These are phyloP conservation scores for Fusarium coffeatum DNA, from an alignment of 2,329 filamentous ascomycete species.

Conservation along the genomic window DNA sequence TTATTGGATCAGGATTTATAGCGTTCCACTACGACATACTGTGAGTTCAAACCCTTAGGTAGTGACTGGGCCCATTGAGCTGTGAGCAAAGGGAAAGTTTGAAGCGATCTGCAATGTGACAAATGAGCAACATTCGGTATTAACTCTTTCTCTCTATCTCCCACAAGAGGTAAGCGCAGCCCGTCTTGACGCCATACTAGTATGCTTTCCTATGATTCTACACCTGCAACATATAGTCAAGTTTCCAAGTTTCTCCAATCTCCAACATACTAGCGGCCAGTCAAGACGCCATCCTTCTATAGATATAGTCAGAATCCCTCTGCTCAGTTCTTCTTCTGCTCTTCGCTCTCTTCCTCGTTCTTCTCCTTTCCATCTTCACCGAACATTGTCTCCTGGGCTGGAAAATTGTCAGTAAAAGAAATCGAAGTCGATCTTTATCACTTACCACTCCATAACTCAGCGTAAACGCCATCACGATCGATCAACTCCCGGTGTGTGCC, in stretches of 20 bases:
- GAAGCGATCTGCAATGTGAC: neutral
- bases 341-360: slow-evolving; percentile 42
- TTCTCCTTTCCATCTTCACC: slow-evolving; percentile 58
- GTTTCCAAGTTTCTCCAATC: slow-evolving; percentile 15
- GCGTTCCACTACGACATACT: too few species aligned
- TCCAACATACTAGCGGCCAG: slow-evolving; percentile 12
- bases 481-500: slow-evolving; percentile 89
- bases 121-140: too few species aligned
- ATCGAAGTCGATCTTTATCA: slow-evolving; percentile 25
- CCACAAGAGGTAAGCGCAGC: neutral
- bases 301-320: neutral
- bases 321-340: slow-evolving; percentile 20
- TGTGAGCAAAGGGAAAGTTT: too few species aligned
- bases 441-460: slow-evolving; percentile 90
- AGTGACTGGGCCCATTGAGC: too few species aligned
- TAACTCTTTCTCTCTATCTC: neutral
- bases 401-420: slow-evolving; percentile 15
- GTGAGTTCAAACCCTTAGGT: too few species aligned
- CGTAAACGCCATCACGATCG: slow-evolving; percentile 82
- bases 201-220: neutral
- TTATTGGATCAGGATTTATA: neutral
- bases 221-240: neutral
- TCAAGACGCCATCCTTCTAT: slow-evolving; percentile 10
- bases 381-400: slow-evolving; percentile 73
- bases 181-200: too few species aligned